A percentile compares a stretch with the other conserved stretches of the same genome.
Conservation (phyloP, 768 basidiomycete species). For the Rhodotorula babjevae region DNA sequence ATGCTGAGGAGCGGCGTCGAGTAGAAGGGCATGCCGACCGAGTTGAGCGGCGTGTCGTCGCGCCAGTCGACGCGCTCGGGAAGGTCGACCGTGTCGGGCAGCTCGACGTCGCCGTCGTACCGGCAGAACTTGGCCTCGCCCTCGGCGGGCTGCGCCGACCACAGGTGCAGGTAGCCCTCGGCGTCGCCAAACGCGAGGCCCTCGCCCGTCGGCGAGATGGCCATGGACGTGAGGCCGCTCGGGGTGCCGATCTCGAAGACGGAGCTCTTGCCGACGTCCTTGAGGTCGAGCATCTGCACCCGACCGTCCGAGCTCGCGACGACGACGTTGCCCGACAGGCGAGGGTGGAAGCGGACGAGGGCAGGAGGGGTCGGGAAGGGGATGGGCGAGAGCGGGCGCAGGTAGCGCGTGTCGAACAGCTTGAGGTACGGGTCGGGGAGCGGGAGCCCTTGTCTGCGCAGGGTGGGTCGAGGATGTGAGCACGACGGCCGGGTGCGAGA, state of each 20-base stretch:
- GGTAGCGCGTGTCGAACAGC: slow-evolving; percentile 78
- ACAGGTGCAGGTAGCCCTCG: slow-evolving; percentile 73
- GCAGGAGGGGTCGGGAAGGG: slow-evolving; percentile 81
- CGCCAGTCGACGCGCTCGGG: slow-evolving; percentile 74
- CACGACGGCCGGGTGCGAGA: no score
- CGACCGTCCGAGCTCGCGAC: slow-evolving; percentile 75
- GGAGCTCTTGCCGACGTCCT: slow-evolving; percentile 58
- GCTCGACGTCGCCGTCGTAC: slow-evolving; percentile 77
- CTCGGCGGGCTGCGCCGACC: slow-evolving; percentile 63
- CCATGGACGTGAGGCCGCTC: slow-evolving; percentile 71
- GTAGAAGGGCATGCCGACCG: slow-evolving; percentile 84
- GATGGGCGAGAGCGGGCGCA: slow-evolving; percentile 76
- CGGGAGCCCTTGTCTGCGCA: slow-evolving; percentile 75
- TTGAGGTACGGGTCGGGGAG: slow-evolving; percentile 88
- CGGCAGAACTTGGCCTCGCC: slow-evolving; percentile 72
- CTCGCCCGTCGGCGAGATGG: slow-evolving; percentile 79
- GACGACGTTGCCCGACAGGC: slow-evolving; percentile 65
- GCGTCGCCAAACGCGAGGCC: slow-evolving; percentile 90
- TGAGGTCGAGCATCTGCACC: slow-evolving; percentile 76
- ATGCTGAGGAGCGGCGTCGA: slow-evolving; percentile 66
- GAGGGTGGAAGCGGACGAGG: slow-evolving; percentile 75
- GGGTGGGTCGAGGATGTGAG: neutral
- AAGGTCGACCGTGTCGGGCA: slow-evolving; percentile 69
- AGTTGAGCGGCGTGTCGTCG: slow-evolving; percentile 79
- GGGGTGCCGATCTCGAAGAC: slow-evolving; percentile 63